A percentile compares a stretch with the other conserved stretches of the same genome.
Conservation (phyloP, 2,329 filamentous ascomycete genomes). For the Fusarium nurragi region DNA sequence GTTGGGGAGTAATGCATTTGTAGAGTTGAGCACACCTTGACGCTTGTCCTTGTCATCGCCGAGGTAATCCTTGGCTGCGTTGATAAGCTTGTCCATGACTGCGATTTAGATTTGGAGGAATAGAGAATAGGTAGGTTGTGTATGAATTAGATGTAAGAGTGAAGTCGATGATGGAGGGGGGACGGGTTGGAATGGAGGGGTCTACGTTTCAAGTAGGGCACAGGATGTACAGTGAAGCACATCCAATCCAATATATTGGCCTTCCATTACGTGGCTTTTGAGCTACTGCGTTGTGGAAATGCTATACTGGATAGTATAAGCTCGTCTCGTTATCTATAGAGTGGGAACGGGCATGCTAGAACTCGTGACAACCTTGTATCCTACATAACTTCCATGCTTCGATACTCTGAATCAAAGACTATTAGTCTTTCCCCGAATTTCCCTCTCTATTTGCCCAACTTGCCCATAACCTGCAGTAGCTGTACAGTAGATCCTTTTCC, state of each 20-base stretch:
- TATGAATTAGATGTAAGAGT: not conserved
- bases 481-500: not conserved
- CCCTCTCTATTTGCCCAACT: not conserved
- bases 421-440: not conserved
- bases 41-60: constrained; percentile 45
- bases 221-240: not conserved
- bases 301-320: too few species aligned
- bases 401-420: not conserved
- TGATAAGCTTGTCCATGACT: constrained; percentile 53
- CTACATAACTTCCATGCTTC: too few species aligned
- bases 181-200: constrained; percentile 21
- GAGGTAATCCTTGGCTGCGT: constrained; percentile 52
- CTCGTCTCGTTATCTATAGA: too few species aligned
- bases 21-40: constrained; percentile 32
- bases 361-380: too few species aligned
- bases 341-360: too few species aligned
- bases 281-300: not conserved
- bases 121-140: not conserved
- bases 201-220: constrained; percentile 11
- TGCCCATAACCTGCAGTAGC: not conserved
- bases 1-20: not conserved
- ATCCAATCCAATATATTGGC: not conserved
- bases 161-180: constrained; percentile 19
- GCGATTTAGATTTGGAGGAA: not conserved
- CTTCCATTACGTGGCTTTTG: not conserved